A percentile compares a stretch with the other conserved stretches of the same genome.
These are phyloP conservation scores for Pythium myriotylum DNA, from an alignment of 352 stramenopile species.

Conservation along the genomic window DNA sequence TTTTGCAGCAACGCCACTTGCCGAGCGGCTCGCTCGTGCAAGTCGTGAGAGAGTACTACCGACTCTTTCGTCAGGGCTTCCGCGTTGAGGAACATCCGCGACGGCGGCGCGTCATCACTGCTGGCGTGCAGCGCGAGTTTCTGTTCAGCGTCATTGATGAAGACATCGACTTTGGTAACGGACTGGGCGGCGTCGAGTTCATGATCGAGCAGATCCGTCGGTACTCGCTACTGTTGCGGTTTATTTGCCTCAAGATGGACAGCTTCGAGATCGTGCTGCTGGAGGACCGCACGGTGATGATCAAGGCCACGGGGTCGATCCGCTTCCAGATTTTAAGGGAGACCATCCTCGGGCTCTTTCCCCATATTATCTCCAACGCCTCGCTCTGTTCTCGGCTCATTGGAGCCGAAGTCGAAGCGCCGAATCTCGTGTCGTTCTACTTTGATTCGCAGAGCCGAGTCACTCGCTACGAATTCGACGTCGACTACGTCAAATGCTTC, in stretches of 20 bases:
- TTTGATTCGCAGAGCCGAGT: constrained; percentile 40
- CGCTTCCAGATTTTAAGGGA: constrained; percentile 51
- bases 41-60: constrained; percentile 17
- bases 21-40: constrained; percentile 24
- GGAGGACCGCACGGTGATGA: constrained; percentile 32
- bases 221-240: constrained; percentile 48
- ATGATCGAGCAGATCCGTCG: constrained; percentile 45
- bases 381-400: constrained; percentile 43
- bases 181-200: constrained; percentile 33
- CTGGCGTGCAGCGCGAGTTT: constrained; percentile 39
- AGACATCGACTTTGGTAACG: constrained; percentile 38
- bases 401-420: constrained; percentile 34
- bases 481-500: constrained; percentile 47
- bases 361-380: constrained; percentile 45
- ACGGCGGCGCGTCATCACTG: constrained; percentile 12
- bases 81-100: constrained; percentile 10
- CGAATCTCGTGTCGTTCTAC: constrained; percentile 36
- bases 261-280: constrained; percentile 36
- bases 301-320: constrained; percentile 34
- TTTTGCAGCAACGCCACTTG: constrained; percentile 12
- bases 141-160: constrained; percentile 42
- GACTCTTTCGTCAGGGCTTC: constrained; percentile 24
- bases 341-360: constrained; percentile 49
- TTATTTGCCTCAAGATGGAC: constrained; percentile 37
- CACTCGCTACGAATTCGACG: constrained; percentile 32